phyloP scores from a whole-genome alignment of 2,329 filamentous ascomycete genomes.

The Trichoderma simmonsii region DNA sequence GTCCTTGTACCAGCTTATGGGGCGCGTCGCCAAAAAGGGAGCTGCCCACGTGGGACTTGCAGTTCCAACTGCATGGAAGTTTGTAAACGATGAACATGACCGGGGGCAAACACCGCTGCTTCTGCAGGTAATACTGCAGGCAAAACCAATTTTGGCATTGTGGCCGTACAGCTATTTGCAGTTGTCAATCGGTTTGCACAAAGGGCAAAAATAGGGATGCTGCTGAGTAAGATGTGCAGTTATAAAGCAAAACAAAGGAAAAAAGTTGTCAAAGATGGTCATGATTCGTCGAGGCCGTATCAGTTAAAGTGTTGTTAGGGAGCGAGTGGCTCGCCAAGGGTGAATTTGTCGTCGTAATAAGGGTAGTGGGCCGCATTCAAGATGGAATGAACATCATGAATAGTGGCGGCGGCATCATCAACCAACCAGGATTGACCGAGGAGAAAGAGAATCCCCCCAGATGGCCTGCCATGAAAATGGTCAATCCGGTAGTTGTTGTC shows the following conservation, averaged over 20 bases:
- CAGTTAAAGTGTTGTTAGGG: not conserved
- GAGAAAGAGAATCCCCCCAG: not conserved
- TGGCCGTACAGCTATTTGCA: not conserved
- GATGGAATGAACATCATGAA: not conserved
- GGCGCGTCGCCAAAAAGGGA: conserved; percentile 29
- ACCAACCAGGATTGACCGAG: not conserved
- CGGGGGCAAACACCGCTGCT: not conserved
- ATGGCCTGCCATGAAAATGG: not conserved
- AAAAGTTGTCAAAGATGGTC: not conserved
- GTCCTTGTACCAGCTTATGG: conserved; percentile 24
- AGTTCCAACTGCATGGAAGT: conserved; percentile 20
- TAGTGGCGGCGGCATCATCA: not conserved
- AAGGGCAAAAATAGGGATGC: not conserved
- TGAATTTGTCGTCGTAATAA: not conserved
- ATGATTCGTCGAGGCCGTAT: conserved; percentile 3
- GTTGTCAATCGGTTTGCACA: not conserved
- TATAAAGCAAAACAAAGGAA: not conserved
- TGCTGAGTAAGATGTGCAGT: not conserved
- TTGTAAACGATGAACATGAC: conserved; percentile 1
- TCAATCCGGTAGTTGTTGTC: not conserved
- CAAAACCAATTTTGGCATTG: conserved; percentile 2
- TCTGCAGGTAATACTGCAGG: conserved; percentile 11
- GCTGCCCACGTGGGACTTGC: conserved; percentile 34
- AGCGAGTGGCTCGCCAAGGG: not conserved
- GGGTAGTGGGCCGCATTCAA: not conserved